Base-by-base conservation (phyloP, 768 basidiomycete genomes). In the Royoungia palumana region DNA sequence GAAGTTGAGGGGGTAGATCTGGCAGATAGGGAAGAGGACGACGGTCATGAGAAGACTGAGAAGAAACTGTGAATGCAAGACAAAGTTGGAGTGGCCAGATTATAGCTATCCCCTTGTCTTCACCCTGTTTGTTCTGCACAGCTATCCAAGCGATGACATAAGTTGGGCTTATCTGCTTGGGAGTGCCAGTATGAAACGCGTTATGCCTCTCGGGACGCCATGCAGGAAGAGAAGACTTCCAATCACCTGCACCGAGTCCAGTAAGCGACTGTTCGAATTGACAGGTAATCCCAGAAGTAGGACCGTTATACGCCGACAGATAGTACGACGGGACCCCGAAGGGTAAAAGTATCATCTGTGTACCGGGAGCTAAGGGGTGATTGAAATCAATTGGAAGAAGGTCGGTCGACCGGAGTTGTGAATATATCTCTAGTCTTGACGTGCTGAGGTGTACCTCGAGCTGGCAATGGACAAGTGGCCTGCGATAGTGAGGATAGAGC, bases 91-190 rank as follows among this genome's bases (percentile, higher is more conserved):
- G 66, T 2, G 89, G 89, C 72, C 88, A 91, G 53, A 90, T 80
- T 41, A 86, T 71, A n/a, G 77, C 72, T 25, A 87, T 69, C 1
- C 88, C 88, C 57, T 89, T 89, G 55, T 88, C 86, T 62, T 90
- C 88, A 27, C 85, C 87, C 54, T 85, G 87, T 53, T 78, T 82
- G 58, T 87, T 87, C 64, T 88, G 80, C 17, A 90, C 83, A 27
- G 75, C 77, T 32, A 89, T 74, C 83, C 84, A 90, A 4, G 79
- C 85, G 44, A 90, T 81, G 38, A 88, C 65, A 62, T 81, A 88
- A 14, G 57, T 56, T 3, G 65, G 64, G 36, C 35, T 48, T 34
- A 49, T 44, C 39, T 47, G 45, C 45, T 57, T 56, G 47, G 39
- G 60, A 25, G 32, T 51, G 44, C 58, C 56, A 32, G 50, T 39